phyloP scores from a whole-genome alignment of 371 early-diverging fungal species.

The Quaeritorhiza haematococci region DNA sequence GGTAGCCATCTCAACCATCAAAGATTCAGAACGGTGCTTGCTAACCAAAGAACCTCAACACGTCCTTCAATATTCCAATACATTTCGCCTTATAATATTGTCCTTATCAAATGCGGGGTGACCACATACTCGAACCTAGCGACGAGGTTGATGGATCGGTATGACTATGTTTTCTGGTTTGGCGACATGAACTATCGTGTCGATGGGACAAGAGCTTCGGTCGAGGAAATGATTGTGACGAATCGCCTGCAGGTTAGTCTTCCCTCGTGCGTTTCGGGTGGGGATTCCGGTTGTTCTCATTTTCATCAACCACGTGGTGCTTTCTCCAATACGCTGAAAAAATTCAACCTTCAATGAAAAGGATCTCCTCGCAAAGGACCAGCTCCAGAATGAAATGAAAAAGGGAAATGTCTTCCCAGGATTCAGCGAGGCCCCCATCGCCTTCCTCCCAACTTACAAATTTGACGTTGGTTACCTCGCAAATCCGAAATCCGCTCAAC shows the following conservation, averaged over 20 bases:
- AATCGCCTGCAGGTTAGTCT: conserved; percentile 21
- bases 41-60: not conserved
- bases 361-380: conserved; percentile 57
- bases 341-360: conserved; percentile 12
- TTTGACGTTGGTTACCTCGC: conserved; percentile 46
- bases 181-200: conserved; percentile 82
- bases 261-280: not conserved
- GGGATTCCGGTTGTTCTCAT: not conserved
- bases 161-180: conserved; percentile 69
- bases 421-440: conserved; percentile 73
- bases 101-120: not conserved
- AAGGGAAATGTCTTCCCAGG: conserved; percentile 47
- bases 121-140: no score
- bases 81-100: no score
- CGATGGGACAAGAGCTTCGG: conserved; percentile 48
- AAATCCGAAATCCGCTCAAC: not conserved
- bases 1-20: no score
- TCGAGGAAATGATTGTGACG: conserved; percentile 45
- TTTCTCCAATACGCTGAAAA: not conserved
- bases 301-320: not conserved
- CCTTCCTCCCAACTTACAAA: conserved; percentile 85
- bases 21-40: no score
- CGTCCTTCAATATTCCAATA: conserved; percentile 22
- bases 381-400: conserved; percentile 48
- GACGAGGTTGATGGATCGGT: conserved; percentile 31